A percentile compares a stretch with the other conserved stretches of the same genome.
Conservation (phyloP, 2,329 filamentous ascomycete species). For the Zymoseptoria pseudotritici region DNA sequence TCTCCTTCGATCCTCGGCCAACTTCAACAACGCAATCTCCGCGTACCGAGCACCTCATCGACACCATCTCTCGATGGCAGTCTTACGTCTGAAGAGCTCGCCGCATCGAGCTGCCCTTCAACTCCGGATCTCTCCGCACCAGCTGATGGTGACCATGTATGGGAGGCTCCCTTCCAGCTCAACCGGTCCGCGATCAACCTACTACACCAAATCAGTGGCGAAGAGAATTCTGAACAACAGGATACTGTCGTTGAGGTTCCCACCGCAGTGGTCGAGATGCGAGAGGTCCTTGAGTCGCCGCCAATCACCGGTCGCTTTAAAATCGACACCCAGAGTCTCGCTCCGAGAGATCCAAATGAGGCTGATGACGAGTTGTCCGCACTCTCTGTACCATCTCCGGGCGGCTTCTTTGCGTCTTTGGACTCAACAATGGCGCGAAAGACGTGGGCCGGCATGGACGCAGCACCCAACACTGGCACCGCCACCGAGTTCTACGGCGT, state of each 20-base stretch:
- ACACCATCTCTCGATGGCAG: constrained; percentile 88
- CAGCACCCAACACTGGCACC: constrained; percentile 75
- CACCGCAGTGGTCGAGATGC: constrained; percentile 51
- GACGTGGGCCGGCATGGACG: constrained; percentile 64
- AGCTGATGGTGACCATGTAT: constrained; percentile 52
- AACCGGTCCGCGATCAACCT: constrained; percentile 75
- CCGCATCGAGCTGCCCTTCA: constrained; percentile 71
- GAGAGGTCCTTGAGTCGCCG: constrained; percentile 48
- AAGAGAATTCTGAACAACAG: constrained; percentile 26
- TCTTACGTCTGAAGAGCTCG: constrained; percentile 79
- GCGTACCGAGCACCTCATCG: constrained; percentile 66
- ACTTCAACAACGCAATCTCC: constrained; percentile 51
- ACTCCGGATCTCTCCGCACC: constrained; percentile 63
- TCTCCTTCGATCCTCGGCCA: constrained; percentile 54
- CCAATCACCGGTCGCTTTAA: constrained; percentile 38
- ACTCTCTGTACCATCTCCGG: constrained; percentile 83
- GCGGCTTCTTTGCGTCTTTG: constrained; percentile 83
- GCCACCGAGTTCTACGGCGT: constrained; percentile 85
- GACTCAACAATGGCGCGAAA: constrained; percentile 61
- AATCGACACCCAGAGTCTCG: constrained; percentile 24
- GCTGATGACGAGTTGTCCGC: constrained; percentile 57
- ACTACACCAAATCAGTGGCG: constrained; percentile 63
- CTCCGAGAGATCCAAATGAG: constrained; percentile 40
- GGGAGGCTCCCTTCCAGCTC: constrained; percentile 54
- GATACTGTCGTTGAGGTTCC: constrained; percentile 36